Conservation (phyloP, 768 basidiomycete genomes). For the Agaricus blazei region DNA sequence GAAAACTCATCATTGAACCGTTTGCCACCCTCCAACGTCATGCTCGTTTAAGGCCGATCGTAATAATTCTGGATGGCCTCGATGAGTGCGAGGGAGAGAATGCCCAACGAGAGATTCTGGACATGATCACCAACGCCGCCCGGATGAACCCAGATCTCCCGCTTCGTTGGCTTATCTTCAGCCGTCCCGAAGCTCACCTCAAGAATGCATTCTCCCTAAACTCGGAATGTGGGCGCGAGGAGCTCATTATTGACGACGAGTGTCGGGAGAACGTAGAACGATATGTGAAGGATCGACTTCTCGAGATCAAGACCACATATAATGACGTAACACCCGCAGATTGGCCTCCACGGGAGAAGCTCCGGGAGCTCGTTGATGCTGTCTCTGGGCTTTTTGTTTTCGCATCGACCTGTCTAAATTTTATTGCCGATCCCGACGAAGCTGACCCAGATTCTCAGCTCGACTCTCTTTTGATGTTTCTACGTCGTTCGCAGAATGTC, state of each 20-base stretch:
- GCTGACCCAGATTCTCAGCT: background rate
- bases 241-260: background rate
- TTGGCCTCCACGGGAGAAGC: background rate
- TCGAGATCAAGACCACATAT: background rate
- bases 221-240: background rate
- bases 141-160: background rate
- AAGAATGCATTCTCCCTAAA: background rate
- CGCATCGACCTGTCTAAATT: background rate
- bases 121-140: background rate
- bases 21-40: background rate
- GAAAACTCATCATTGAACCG: conserved; percentile 3
- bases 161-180: background rate
- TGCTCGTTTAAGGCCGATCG: background rate
- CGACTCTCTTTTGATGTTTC: background rate
- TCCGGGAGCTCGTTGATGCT: background rate
- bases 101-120: background rate
- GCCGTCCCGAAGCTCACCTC: background rate
- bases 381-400: background rate
- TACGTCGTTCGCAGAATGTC: background rate
- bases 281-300: background rate
- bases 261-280: background rate
- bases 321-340: background rate
- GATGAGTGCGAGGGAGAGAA: conserved; percentile 6
- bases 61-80: conserved; percentile 2
- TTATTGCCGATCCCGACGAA: background rate